phyloP scores from a whole-genome alignment of 179 eudicot species.

The Nepenthes alata region DNA sequence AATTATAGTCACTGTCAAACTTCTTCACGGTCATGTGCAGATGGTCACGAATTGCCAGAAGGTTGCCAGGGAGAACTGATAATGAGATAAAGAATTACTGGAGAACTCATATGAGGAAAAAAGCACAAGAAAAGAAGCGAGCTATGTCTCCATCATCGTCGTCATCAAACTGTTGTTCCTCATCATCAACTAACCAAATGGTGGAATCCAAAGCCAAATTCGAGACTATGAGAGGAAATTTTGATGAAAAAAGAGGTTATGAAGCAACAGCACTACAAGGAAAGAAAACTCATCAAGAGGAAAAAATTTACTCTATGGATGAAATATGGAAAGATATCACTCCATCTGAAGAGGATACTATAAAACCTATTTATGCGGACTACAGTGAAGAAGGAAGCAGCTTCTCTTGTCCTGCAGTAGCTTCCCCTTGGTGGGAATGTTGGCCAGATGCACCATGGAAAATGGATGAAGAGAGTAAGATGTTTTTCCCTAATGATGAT shows the following conservation, averaged over 20 bases:
- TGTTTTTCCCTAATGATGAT: constrained; percentile 27
- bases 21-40: constrained; percentile 20
- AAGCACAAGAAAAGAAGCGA: constrained; percentile 73
- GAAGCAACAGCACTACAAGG: constrained; percentile 23
- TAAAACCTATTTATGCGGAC: constrained; percentile 27
- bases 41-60: constrained; percentile 88
- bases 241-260: constrained; percentile 30
- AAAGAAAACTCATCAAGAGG: constrained; percentile 9
- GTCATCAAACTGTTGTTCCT: constrained; percentile 27
- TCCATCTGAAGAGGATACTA: constrained; percentile 29
- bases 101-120: constrained; percentile 93
- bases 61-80: constrained; percentile 88
- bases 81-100: constrained; percentile 95
- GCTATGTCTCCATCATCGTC: constrained; percentile 41
- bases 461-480: constrained; percentile 30
- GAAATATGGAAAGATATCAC: constrained; percentile 89
- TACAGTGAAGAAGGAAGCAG: constrained; percentile 23
- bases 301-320: constrained; percentile 50
- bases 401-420: constrained; percentile 27
- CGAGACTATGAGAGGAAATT: constrained; percentile 21
- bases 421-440: constrained; percentile 63
- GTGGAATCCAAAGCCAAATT: constrained; percentile 16
- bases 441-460: constrained; percentile 43
- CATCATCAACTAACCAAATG: constrained; percentile 29
- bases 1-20: background rate